Base-by-base conservation (phyloP, 371 early-diverging fungal genomes). In the Mucor circinelloides region DNA sequence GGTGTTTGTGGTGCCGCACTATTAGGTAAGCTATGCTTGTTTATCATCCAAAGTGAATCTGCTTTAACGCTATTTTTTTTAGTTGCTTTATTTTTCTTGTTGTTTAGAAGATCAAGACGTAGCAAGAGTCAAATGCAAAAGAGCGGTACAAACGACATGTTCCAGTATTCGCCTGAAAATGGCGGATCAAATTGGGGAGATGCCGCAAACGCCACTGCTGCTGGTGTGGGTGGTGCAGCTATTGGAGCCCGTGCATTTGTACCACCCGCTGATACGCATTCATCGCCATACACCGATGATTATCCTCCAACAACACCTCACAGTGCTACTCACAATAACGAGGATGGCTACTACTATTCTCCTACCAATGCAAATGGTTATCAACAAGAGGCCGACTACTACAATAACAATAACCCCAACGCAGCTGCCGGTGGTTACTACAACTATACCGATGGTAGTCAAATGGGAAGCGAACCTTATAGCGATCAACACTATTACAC, bases 1-100 rank as follows among this genome's bases (percentile, higher is more conserved):
- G 66, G 66, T 40, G 40, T 66, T 38, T 54, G 23, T 23, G 66
- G 66, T 40, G 60, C 32, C 13, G 54, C 60, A 66, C 2, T 66
- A 15, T n/a, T 66, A 17, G 60, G 66, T 66, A 50, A 59, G 8
- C 21, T 19, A 17, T 46, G n/a, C 1, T n/a, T 42, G 13, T 6
- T 13, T 19, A 4, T 19, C 6, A 2, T 46, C 0, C 17, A 46
- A 46, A n/a, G n/a, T 2, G 7, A 46, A 1, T 46, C 7, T 46
- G 13, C 4, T 28, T 13, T 28, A 30, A 40, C 4, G 6, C n/a
- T 28, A 38, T 34, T 36, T 6, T 30, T 30, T 19, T 19, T 40
- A 59, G 60, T 15, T 15, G 55, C 50, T 17, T 60, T 60, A 28
- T 66, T 60, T 27, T 60, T 54, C 25, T 55, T 54, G 12, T 21